Base-by-base conservation (phyloP, 169 alveolate species). In the Plasmodium falciparum region DNA sequence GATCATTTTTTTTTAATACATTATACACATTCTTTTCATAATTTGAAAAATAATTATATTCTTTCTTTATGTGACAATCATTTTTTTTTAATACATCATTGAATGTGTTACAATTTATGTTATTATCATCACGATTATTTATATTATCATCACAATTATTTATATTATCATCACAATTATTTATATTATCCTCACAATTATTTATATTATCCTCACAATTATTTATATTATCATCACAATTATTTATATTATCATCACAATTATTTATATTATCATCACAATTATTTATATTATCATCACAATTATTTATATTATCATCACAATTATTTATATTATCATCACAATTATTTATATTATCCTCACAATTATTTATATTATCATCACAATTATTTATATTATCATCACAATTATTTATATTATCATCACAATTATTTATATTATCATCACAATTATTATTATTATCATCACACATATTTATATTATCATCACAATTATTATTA, bases 1-100 rank as follows among this genome's bases (percentile, higher is more conserved):
- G 90, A 62, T 67, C 90, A 63, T 80, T 75, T 20, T 17, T 66
- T 58, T 80, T 80, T 80, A 80, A 43, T 26, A 58, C 61, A n/a
- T 80, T 80, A 49, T 80, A 80, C 3, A 80, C 83, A 52, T 69
- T 66, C 2, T 80, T 69, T 80, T 66, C 89, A 43, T 78, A 78
- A 15, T 63, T 69, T 11, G 76, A 73, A 13, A 17, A 49, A 59
- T 72, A 72, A 20, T 29, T 43, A 52, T 12, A 24, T 74, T 62
- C 24, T 49, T 8, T 56, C 20, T 13, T 56, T 56, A 22, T n/a
- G 7, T 13, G n/a, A 6, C 9, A 11, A 15, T 56, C 17, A 15
- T 13, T 11, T 22, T 56, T 56, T 11, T n/a, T 56, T 5, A 11
- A 22, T n/a, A 33, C 65, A 56, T 56, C 22, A 56, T 56, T 22